Base-by-base conservation (phyloP, 2,329 filamentous ascomycete genomes). In the Epichloe sibirici region DNA sequence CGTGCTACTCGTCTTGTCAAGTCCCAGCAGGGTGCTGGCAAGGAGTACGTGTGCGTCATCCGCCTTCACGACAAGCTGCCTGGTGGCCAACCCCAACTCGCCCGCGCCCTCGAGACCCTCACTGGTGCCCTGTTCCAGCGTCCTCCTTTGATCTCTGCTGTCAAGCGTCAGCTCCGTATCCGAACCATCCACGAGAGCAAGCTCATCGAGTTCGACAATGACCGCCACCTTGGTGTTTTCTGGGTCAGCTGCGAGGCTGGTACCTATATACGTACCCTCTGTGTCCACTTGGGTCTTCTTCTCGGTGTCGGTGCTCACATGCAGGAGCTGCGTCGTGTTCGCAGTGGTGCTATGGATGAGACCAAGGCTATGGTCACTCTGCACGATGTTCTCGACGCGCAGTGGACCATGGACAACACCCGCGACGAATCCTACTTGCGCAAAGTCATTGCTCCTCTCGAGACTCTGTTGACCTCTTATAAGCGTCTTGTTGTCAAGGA, bases 171-270 rank as follows among this genome's bases (percentile, higher is more conserved):
- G 76, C 82, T 98, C 57, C 90, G 93, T 79, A 95, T 98, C 72
- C 85, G 93, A 73, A 96, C 91, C 57, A 95, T 98, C 63, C 87
- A 97, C 76, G 90, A 97, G 74, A 94, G 86, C 81, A 95, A 94
- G 76, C 78, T 97, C 52, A 82, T 89, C 67, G 93, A 98, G 76
- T 98, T 97, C 68, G 93, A 98, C 76, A 97, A 98, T 67, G 91
- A 97, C 65, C 85, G 93, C 63, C 90, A 97, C 70, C 81, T 98
- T 39, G 93, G 88, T 71, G 91, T 97, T 53, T 98, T 98, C 81
- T 97, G 93, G 91, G 93, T 97, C 62, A 95, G 89, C 73, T 98
- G 93, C 72, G 93, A 98, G 74, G 93, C 69, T 51, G 93, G 93
- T 69, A 98, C 93, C 58, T 98, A 98, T 72, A 97, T 98, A 69